These are phyloP conservation scores for Pugionium cornutum DNA, from an alignment of 345 rosid genomes.

Conservation along the genomic window DNA sequence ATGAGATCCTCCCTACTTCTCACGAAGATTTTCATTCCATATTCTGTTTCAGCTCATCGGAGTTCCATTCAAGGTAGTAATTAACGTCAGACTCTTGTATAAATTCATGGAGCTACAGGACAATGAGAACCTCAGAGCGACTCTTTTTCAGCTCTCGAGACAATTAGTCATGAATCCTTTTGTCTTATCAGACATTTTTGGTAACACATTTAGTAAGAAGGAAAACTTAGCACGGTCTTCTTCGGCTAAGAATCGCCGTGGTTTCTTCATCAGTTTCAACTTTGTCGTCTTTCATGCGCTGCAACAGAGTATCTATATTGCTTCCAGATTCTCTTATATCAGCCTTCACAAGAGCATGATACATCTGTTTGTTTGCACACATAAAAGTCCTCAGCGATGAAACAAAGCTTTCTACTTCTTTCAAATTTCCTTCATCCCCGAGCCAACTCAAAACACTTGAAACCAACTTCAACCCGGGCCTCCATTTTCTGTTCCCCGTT, in stretches of 20 bases:
- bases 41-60: background rate
- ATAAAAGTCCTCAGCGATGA: slow-evolving; percentile 43
- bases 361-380: slow-evolving; percentile 53
- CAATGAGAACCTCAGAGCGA: too few relatives aligned
- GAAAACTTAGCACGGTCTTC: slow-evolving; percentile 18
- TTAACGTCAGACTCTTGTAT: too few relatives aligned
- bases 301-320: slow-evolving; percentile 46
- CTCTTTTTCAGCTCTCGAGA: background rate
- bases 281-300: slow-evolving; percentile 57
- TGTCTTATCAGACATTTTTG: background rate
- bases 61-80: too few relatives aligned
- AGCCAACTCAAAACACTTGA: slow-evolving; percentile 60
- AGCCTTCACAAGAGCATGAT: slow-evolving; percentile 61
- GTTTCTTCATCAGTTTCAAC: slow-evolving; percentile 58
- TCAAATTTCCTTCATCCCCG: slow-evolving; percentile 53
- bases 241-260: slow-evolving; percentile 39
- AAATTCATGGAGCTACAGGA: too few relatives aligned
- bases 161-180: slow-evolving; percentile 12
- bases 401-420: slow-evolving; percentile 57
- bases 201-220: slow-evolving; percentile 6
- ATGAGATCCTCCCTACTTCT: too few relatives aligned
- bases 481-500: slow-evolving; percentile 55
- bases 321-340: slow-evolving; percentile 48
- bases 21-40: background rate
- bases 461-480: slow-evolving; percentile 52